Base-by-base conservation (phyloP, 2,329 filamentous ascomycete species). In the Diaporthe vaccinii region DNA sequence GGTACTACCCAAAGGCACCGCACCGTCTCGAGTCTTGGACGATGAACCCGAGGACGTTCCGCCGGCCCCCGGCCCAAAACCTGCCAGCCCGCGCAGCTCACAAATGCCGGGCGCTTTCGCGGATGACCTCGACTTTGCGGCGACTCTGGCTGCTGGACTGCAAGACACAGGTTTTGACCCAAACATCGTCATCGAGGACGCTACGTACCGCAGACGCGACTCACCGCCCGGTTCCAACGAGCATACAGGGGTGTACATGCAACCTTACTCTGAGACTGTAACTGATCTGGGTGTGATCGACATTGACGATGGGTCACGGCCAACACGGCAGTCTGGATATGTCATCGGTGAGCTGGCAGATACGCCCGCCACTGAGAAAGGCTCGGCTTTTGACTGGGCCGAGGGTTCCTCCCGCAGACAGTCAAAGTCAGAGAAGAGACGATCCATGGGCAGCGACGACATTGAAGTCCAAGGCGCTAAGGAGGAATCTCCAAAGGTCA, bases 101-200 rank as follows among this genome's bases (percentile, higher is more conserved):
- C 87, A 90, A 74, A 90, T 93, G 82, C 92, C 93, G 34, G 93
- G 93, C 28, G 85, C 88, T 14, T 95, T 93, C 79, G 89, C 85
- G 1, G 89, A 92, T 74, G 93, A 95, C 78, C 84, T 93, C 12
- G 91, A 91, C 70, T 95, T 95, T 78, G 91, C 92, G 10, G 93
- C 93, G 39, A 91, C 90, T 4, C 84, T 95, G 62, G 92, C 93
- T 74, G 93, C 93, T 65, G 92, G 91, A 1, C 86, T 94, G 67
- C 85, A 92, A 80, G 89, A 91, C n/a, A 90, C 91, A 61, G 93
- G 93, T 0, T 95, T 95, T 77, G 89, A 94, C 79, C 90, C 92
- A 6, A 89, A 93, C 55, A 91, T 95, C 74, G 91, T 95, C 61
- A 92, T 93, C 49, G 86, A 94, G 61, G 88, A 95, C 78, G 89